Conservation (phyloP, 179 eudicot genomes). For the Pouteria campechiana region DNA sequence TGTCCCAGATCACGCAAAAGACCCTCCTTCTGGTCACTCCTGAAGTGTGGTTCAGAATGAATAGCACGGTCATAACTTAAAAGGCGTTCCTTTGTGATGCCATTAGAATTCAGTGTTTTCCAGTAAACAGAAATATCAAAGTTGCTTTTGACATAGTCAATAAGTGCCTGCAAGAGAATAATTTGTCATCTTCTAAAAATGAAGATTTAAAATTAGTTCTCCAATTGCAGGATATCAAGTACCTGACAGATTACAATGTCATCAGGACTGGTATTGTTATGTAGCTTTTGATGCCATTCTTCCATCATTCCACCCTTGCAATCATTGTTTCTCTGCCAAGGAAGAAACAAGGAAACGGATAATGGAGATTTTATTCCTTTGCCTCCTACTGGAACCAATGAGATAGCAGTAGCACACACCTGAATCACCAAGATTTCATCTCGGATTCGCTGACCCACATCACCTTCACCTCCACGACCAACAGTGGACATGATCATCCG, state of each 20-base stretch:
- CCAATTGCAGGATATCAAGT: constrained; percentile 4
- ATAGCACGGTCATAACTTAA: constrained; percentile 97
- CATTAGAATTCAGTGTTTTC: constrained; percentile 86
- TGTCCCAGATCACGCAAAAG: constrained; percentile 92
- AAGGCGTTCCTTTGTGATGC: constrained; percentile 96
- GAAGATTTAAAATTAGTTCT: constrained; percentile 2
- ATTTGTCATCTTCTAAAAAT: not conserved
- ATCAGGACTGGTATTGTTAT: constrained; percentile 98
- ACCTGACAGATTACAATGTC: constrained; percentile 98
- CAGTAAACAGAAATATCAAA: constrained; percentile 84
- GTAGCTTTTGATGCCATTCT: constrained; percentile 99
- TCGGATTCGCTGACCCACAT: constrained; percentile 97
- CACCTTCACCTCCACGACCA: constrained; percentile 99
- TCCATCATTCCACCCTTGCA: constrained; percentile 98
- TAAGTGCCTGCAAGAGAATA: constrained; percentile 56
- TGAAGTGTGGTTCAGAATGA: constrained; percentile 80
- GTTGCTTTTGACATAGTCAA: constrained; percentile 74
- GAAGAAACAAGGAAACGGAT: constrained; percentile 6
- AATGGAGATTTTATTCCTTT: not conserved
- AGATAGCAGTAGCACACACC: constrained; percentile 19
- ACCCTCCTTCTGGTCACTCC: constrained; percentile 83
- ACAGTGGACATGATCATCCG: constrained; percentile 91
- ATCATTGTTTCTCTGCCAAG: constrained; percentile 73
- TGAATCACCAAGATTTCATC: constrained; percentile 98
- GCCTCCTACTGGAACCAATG: not conserved